Conservation (phyloP, 2,329 filamentous ascomycete species). For the Fonsecaea nubica region DNA sequence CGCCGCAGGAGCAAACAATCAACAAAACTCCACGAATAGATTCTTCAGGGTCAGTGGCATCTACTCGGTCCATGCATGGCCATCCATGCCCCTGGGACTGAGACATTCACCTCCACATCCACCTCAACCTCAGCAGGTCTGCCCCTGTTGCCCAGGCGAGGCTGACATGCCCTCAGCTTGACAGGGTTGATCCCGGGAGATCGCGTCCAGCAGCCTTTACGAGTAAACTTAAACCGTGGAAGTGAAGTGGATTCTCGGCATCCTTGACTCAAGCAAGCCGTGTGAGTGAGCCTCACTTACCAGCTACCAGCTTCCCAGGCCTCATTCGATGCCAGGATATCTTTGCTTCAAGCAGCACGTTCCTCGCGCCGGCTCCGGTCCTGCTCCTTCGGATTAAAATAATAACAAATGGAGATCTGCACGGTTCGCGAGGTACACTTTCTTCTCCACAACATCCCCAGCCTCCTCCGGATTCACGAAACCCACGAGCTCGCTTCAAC, state of each 20-base stretch:
- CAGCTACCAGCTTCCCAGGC: too few species aligned
- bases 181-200: neutral
- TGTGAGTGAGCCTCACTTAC: too few species aligned
- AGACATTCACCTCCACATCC: neutral
- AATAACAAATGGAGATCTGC: too few species aligned
- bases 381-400: too few species aligned
- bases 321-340: too few species aligned
- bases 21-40: neutral
- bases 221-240: too few species aligned
- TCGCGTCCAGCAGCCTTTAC: neutral
- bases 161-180: neutral
- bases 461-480: neutral
- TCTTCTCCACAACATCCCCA: conserved; percentile 5
- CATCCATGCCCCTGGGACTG: neutral
- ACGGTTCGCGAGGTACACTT: neutral
- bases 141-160: neutral
- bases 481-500: neutral
- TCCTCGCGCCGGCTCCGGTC: too few species aligned
- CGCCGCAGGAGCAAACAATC: neutral
- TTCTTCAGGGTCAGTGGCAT: too few species aligned
- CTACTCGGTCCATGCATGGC: neutral
- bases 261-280: too few species aligned
- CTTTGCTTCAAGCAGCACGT: too few species aligned
- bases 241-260: too few species aligned
- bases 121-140: neutral